Evolutionary conservation across 1,139 yeast genomes (phyloP), one percentile per base, ranked within the genome.

Genomic region (Pichia sp.): DNA sequence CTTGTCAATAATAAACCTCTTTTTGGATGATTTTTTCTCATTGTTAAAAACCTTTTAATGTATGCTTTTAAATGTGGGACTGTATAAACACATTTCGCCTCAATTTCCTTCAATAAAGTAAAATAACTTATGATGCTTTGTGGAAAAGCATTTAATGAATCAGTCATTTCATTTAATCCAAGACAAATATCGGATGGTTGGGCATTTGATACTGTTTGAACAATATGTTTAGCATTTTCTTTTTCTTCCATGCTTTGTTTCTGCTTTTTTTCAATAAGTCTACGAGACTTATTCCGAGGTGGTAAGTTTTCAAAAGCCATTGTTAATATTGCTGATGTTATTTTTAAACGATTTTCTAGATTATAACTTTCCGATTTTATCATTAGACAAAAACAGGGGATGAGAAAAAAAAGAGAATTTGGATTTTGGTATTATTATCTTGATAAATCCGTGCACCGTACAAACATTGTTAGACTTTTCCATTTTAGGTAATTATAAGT

Each of bases 121-220:
- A 91, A 83, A 66, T 91, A 93, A 53, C 93, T 81, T 49, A 90
- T 80, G 49, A 89, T 75, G 61, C 90, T 97, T 55, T 79, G 66
- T 1, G 99, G 99, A 59, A 91, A 75, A 31, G 96, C 96, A 67
- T 90, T 96, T 56, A 93, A 79, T 1, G 93, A 95, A 71, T 93
- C 99, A 45, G 88, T 77, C 53, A 93, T 80, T 66, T 93, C 99
- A 69, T 91, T 93, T 53, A 93, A 74, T 0, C 98, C 99, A 0
- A 97, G 96, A 58, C 81, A 77, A 46, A 83, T 70, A 58, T 81
- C 83, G 2, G 49, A 31, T 11, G 36, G 50, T 29, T 48, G 48
- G 14, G 56, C 53, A 31, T 55, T 42, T 28, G 45, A 34, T 22
- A 45, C 48, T 6, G 46, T 43, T 9, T 36, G 34, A 5, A 51